Conservation (phyloP, 768 basidiomycete species). For the Guyanaporus albipodus region DNA sequence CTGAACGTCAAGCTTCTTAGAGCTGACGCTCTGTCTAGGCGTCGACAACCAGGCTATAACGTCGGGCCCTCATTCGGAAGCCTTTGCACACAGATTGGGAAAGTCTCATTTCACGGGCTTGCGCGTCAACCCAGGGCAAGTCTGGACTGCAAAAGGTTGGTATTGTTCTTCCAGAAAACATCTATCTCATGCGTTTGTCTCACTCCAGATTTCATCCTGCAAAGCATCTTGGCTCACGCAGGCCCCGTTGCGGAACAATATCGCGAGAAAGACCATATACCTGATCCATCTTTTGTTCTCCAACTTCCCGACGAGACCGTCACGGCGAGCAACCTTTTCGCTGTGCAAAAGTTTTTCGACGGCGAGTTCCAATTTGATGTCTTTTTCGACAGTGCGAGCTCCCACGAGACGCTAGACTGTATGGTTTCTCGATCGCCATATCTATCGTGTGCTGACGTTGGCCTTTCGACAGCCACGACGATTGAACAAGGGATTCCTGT, state of each 20-base stretch:
- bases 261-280: constrained; percentile 42
- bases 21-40: constrained; percentile 38
- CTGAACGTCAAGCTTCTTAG: background rate
- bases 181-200: background rate
- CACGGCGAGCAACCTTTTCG: constrained; percentile 74
- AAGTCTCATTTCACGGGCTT: no score
- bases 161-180: background rate
- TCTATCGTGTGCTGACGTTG: constrained; percentile 1
- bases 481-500: constrained; percentile 71
- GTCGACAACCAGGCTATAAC: constrained; percentile 53
- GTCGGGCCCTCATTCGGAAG: constrained; percentile 51
- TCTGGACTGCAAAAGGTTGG: constrained; percentile 86
- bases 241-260: constrained; percentile 53
- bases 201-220: constrained; percentile 55
- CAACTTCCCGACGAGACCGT: constrained; percentile 73
- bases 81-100: constrained; percentile 60
- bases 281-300: constrained; percentile 79
- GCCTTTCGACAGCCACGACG: constrained; percentile 43
- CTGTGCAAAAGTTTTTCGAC: constrained; percentile 81
- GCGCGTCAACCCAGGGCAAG: no score
- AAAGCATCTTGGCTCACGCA: constrained; percentile 56
- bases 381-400: constrained; percentile 75
- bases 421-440: constrained; percentile 22
- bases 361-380: constrained; percentile 89
- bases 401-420: constrained; percentile 64